Conservation (phyloP, 495 filamentous ascomycete species). For the Penicillium odoratum region DNA sequence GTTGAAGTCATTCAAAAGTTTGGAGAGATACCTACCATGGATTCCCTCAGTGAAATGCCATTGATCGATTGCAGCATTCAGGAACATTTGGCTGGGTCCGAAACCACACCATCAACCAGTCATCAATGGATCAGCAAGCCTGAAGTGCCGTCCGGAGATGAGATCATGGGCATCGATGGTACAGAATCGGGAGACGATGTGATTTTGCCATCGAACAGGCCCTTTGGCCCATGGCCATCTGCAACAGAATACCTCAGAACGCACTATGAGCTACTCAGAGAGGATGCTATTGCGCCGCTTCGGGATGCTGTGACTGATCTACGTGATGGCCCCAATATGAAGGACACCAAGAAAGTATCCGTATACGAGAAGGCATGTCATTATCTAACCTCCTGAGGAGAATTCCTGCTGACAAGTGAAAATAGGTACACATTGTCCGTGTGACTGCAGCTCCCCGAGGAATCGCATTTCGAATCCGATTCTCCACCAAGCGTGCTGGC, state of each 20-base stretch:
- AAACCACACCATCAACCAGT: neutral
- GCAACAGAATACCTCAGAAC: slow-evolving; percentile 57
- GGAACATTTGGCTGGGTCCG: neutral
- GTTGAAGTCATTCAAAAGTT: no score
- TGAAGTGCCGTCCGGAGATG: slow-evolving; percentile 45
- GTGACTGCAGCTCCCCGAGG: slow-evolving; percentile 63
- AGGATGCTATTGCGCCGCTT: slow-evolving; percentile 61
- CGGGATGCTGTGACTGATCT: slow-evolving; percentile 57
- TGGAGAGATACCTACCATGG: neutral
- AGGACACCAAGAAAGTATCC: slow-evolving; percentile 55
- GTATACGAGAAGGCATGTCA: slow-evolving; percentile 71
- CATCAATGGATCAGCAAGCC: slow-evolving; percentile 18
- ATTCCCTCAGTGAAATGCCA: neutral
- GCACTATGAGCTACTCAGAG: slow-evolving; percentile 66
- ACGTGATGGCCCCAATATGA: slow-evolving; percentile 42
- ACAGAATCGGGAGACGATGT: slow-evolving; percentile 21
- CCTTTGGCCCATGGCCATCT: slow-evolving; percentile 46
- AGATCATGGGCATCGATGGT: slow-evolving; percentile 40
- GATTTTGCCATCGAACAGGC: slow-evolving; percentile 36
- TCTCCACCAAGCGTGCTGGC: slow-evolving; percentile 64
- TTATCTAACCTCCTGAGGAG: no score
- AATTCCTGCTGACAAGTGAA: neutral
- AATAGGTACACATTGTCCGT: slow-evolving; percentile 64
- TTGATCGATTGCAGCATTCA: neutral
- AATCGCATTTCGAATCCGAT: slow-evolving; percentile 65